Percentiles rank a stretch among this genome's conserved stretches.
phyloP scores from a whole-genome alignment of 495 filamentous ascomycete genomes.

The Monascus purpureus region DNA sequence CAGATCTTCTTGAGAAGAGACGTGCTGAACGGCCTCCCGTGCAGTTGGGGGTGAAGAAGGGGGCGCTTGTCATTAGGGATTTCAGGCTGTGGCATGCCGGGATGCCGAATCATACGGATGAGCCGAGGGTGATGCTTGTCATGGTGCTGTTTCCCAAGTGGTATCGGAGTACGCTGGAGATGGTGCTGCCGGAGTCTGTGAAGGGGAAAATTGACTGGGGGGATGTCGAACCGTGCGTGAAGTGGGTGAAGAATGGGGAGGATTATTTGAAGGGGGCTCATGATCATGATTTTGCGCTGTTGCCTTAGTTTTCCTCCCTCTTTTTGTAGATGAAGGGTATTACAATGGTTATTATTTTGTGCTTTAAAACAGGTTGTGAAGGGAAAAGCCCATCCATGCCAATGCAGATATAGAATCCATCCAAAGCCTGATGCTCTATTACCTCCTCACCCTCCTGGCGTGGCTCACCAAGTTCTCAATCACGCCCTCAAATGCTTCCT shows the following conservation, averaged over 20 bases:
- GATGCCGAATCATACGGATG: conserved; percentile 26
- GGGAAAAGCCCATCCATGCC: background rate
- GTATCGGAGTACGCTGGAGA: conserved; percentile 12
- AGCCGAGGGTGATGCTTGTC: conserved; percentile 30
- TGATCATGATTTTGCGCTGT: conserved; percentile 15
- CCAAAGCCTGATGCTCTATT: conserved; percentile 2
- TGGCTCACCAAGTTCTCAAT: conserved; percentile 97
- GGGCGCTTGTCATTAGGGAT: conserved; percentile 26
- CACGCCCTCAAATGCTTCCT: conserved; percentile 92
- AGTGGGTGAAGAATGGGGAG: conserved; percentile 15
- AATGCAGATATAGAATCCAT: background rate
- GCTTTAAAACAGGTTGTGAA: too few relatives aligned
- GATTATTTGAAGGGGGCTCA: conserved; percentile 16
- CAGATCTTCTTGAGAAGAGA: conserved; percentile 15
- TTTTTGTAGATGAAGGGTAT: too few relatives aligned
- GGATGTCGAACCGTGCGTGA: conserved; percentile 7
- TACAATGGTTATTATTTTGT: too few relatives aligned
- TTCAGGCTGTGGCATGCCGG: conserved; percentile 31
- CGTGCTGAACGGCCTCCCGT: conserved; percentile 16
- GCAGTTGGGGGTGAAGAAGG: conserved; percentile 24
- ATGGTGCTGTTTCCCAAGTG: conserved; percentile 15
- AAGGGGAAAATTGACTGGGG: conserved; percentile 7
- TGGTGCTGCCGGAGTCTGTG: conserved; percentile 9
- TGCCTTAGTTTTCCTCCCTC: conserved; percentile 3
- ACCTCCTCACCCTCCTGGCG: conserved; percentile 75